Evolutionary conservation across 2,329 filamentous ascomycete genomes (phyloP), one percentile per base, ranked within the genome.

Genomic region (Emmonsiellopsis sp.): DNA sequence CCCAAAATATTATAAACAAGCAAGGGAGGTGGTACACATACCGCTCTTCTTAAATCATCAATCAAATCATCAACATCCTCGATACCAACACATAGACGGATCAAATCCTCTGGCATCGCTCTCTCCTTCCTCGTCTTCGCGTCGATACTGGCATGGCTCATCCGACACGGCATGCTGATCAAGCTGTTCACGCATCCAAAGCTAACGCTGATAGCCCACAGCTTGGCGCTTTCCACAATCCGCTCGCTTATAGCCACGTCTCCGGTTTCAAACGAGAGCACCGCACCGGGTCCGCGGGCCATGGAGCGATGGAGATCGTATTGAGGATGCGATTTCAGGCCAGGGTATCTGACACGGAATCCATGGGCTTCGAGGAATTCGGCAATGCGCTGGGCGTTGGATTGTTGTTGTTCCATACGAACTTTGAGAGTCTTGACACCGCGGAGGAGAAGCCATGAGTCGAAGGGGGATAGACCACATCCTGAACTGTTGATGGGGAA

Each of bases 141-240:
- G 67, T 97, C 93, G 65, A 98, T 98, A 67, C 89, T 95, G 40
- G 93, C 93, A 72, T 98, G 93, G 72, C 92, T 97, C 94, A 98
- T 98, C 65, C 92, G 90, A 74, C 93, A 98, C 7, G 93, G 92
- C 92, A 98, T 96, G 74, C 91, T 96, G 71, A 98, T 98, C 69
- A 98, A 76, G 68, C 88, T 95, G 75, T 98, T 98, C 60, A 98
- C 93, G 68, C 93, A 97, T 47, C 93, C 93, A 68, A 98, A 98
- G 65, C 89, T 95, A 55, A 98, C 93, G 60, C 88, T 94, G 62
- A 98, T 98, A 36, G 87, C 90, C 84, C 89, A 98, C 34, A 98
- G 77, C 59, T 87, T 83, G 2, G 93, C 88, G 33, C 87, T 88
- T 73, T 97, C 93, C 5, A 98, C 93, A 63, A 98, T 96, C 40